phyloP scores from a whole-genome alignment of 345 rosid species.

The Orychophragmus violaceus region DNA sequence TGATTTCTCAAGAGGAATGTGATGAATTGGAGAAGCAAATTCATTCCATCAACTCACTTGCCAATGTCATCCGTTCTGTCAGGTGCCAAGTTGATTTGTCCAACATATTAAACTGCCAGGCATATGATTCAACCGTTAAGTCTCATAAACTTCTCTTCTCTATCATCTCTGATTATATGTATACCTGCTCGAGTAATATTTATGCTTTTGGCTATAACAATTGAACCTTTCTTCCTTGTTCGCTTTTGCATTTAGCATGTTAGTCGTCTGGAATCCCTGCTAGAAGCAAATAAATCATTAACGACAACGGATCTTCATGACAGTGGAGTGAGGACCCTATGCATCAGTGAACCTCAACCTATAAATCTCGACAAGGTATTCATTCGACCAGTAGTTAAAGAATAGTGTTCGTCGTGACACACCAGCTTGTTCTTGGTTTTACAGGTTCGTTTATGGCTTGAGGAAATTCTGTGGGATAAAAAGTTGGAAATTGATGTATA shows the following conservation, averaged over 20 bases:
- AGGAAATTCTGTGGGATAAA: conserved; percentile 94
- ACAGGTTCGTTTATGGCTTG: conserved; percentile 78
- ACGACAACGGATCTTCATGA: conserved; percentile 67
- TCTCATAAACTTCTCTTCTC: conserved; percentile 13
- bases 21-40: conserved; percentile 75
- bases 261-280: conserved; percentile 57
- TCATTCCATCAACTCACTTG: conserved; percentile 67
- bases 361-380: conserved; percentile 76
- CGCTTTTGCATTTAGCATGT: conserved; percentile 40
- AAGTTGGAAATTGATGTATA: conserved; percentile 69
- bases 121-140: conserved; percentile 85
- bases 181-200: neutral
- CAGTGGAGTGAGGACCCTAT: conserved; percentile 64
- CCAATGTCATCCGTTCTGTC: conserved; percentile 58
- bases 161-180: neutral
- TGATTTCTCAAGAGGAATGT: conserved; percentile 54
- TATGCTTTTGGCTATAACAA: conserved; percentile 1
- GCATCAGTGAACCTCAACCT: conserved; percentile 51
- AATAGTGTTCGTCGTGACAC: neutral
- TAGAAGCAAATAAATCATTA: conserved; percentile 56
- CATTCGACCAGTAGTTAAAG: neutral
- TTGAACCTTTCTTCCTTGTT: conserved; percentile 10
- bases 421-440: conserved; percentile 1
- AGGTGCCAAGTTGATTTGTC: conserved; percentile 79
- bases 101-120: conserved; percentile 56